A percentile compares a stretch with the other conserved stretches of the same genome.
These are phyloP conservation scores for Penicillium goetzii DNA, from an alignment of 495 filamentous ascomycete species.

Conservation along the genomic window DNA sequence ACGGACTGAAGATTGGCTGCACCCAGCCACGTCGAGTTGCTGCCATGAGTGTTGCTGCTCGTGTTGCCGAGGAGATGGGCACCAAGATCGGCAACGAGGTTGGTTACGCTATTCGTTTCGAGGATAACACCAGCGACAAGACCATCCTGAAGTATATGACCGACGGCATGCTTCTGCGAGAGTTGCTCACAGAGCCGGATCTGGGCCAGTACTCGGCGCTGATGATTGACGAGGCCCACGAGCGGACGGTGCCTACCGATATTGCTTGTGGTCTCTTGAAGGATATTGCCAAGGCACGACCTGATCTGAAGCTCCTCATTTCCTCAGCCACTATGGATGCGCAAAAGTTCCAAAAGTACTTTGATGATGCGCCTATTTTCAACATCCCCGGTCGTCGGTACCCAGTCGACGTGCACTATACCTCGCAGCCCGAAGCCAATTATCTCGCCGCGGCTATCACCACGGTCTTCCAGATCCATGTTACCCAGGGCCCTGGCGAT, in stretches of 20 bases:
- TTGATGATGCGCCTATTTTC: constrained; percentile 94
- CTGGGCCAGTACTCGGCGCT: constrained; percentile 82
- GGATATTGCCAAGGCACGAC: constrained; percentile 82
- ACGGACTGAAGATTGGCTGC: constrained; percentile 59
- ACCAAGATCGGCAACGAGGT: constrained; percentile 90
- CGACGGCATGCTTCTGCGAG: constrained; percentile 92
- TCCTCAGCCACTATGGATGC: constrained; percentile 96
- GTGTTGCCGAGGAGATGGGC: constrained; percentile 94
- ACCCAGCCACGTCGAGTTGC: constrained; percentile 93
- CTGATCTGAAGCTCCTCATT: constrained; percentile 89
- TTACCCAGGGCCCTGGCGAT: constrained; percentile 82
- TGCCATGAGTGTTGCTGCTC: constrained; percentile 92
- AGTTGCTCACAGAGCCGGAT: constrained; percentile 89
- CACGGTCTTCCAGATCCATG: constrained; percentile 95
- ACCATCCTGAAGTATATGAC: constrained; percentile 97
- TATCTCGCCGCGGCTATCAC: constrained; percentile 91
- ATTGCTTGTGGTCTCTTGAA: constrained; percentile 90
- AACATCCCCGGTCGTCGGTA: constrained; percentile 91
- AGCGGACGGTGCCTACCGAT: constrained; percentile 88
- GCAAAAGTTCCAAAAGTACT: constrained; percentile 89
- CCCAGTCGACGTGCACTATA: constrained; percentile 92
- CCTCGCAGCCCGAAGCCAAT: constrained; percentile 89
- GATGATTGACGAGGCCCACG: constrained; percentile 98
- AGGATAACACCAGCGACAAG: constrained; percentile 91
- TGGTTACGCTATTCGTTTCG: constrained; percentile 94